These are phyloP conservation scores for Colletotrichum melonis DNA, from an alignment of 2,329 filamentous ascomycete species.

Conservation along the genomic window DNA sequence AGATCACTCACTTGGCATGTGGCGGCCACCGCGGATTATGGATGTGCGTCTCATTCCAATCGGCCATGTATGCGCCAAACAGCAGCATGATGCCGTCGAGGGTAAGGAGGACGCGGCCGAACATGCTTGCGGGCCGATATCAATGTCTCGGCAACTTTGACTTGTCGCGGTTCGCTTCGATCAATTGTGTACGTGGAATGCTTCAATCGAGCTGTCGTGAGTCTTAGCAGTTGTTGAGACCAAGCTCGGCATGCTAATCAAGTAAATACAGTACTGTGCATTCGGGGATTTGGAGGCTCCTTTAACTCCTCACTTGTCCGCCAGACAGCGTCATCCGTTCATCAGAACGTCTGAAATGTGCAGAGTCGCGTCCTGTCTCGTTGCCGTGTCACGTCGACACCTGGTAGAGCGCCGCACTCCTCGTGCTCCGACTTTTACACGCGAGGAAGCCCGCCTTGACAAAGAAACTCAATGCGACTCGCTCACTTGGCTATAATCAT, in stretches of 20 bases:
- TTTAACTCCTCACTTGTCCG: conserved; percentile 1
- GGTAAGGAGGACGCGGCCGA: conserved; percentile 54
- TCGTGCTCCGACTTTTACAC: not conserved
- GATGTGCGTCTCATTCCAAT: conserved; percentile 54
- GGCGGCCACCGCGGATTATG: conserved; percentile 58
- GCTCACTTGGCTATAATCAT: too few species aligned
- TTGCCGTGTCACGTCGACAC: not conserved
- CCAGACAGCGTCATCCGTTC: too few species aligned
- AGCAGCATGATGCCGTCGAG: conserved; percentile 50
- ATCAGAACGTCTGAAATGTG: not conserved
- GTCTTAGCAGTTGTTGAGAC: not conserved
- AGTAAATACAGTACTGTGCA: not conserved
- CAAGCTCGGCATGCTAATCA: not conserved
- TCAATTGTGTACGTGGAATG: not conserved
- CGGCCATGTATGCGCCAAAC: conserved; percentile 51
- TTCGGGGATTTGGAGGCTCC: not conserved
- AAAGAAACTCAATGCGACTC: not conserved
- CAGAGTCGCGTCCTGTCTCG: not conserved
- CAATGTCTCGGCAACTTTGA: not conserved
- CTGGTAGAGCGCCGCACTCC: not conserved
- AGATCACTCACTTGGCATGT: conserved; percentile 52
- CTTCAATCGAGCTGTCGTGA: not conserved
- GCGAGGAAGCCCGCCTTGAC: not conserved
- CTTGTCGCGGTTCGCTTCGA: not conserved
- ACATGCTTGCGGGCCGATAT: conserved; percentile 33